phyloP scores from a whole-genome alignment of 495 filamentous ascomycete genomes.

The Aspergillus mulundensis region DNA sequence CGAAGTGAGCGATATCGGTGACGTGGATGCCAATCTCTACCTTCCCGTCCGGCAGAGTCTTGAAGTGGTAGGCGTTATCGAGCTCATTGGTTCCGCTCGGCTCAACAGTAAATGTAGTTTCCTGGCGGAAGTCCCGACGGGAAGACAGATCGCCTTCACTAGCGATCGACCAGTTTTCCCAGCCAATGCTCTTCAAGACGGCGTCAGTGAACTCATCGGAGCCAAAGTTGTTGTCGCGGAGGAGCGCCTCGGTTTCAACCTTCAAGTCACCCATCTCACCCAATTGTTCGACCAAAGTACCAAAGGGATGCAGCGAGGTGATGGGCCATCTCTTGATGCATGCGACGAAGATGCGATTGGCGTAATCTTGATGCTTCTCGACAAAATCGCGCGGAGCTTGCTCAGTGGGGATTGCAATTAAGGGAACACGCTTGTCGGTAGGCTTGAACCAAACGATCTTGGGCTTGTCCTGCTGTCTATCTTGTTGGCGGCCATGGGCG shows the following conservation, averaged over 20 bases:
- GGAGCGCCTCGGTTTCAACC: conserved; percentile 94
- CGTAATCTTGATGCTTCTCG: conserved; percentile 96
- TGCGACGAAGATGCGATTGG: conserved; percentile 95
- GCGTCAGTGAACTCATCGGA: conserved; percentile 97
- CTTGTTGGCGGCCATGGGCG: conserved; percentile 64
- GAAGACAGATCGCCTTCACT: conserved; percentile 74
- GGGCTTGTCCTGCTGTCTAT: conserved; percentile 89
- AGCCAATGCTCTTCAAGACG: conserved; percentile 85
- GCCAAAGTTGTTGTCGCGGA: conserved; percentile 97
- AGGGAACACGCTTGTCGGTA: conserved; percentile 94
- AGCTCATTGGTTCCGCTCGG: conserved; percentile 77
- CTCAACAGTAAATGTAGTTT: conserved; percentile 89
- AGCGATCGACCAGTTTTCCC: conserved; percentile 83
- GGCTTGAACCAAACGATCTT: conserved; percentile 99
- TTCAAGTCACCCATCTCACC: conserved; percentile 96
- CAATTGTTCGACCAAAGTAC: conserved; percentile 93
- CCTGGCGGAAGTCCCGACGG: conserved; percentile 86
- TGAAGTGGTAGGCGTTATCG: conserved; percentile 89
- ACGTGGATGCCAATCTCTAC: conserved; percentile 96
- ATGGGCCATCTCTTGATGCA: conserved; percentile 99
- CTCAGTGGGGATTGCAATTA: conserved; percentile 97
- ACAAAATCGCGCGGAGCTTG: conserved; percentile 97
- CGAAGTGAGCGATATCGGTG: conserved; percentile 92
- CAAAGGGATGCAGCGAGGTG: conserved; percentile 97
- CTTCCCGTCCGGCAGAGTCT: conserved; percentile 71